Conservation (phyloP, 2,329 filamentous ascomycete genomes). For the Colletotrichum tropicale region DNA sequence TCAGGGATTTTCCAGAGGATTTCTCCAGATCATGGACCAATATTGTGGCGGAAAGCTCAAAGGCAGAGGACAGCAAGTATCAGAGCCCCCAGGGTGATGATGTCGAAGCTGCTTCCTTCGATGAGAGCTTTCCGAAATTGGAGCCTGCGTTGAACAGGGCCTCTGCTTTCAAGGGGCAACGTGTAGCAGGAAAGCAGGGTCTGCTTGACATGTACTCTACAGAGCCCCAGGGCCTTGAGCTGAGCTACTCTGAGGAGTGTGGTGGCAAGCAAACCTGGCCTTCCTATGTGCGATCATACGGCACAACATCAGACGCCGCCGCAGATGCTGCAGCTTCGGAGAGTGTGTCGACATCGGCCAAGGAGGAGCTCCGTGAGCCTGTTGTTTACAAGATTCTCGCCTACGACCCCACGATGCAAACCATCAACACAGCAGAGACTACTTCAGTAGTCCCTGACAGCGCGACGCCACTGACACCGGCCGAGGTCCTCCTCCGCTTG, state of each 20-base stretch:
- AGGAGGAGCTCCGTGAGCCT: conserved; percentile 20
- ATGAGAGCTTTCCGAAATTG: conserved; percentile 43
- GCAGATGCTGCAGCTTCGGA: not conserved
- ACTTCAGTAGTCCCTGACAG: conserved; percentile 56
- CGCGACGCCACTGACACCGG: conserved; percentile 57
- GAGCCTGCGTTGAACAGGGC: conserved; percentile 35
- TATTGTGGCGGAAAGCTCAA: conserved; percentile 9
- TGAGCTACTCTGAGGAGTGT: conserved; percentile 49
- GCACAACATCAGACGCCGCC: conserved; percentile 9
- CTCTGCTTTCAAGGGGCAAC: not conserved
- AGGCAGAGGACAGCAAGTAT: conserved; percentile 4
- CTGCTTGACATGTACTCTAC: conserved; percentile 46
- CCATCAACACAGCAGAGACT: conserved; percentile 64
- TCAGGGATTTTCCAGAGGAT: conserved; percentile 58
- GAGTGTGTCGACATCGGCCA: not conserved
- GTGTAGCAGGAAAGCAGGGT: conserved; percentile 12
- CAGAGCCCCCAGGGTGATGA: conserved; percentile 27
- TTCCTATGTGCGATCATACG: conserved; percentile 38
- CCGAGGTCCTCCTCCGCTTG: conserved; percentile 64
- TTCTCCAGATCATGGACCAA: conserved; percentile 47
- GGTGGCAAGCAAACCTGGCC: conserved; percentile 37
- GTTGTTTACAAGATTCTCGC: conserved; percentile 68
- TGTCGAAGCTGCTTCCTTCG: conserved; percentile 40
- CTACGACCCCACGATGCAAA: conserved; percentile 64
- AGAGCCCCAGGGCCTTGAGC: conserved; percentile 52